Base-by-base conservation (phyloP, 805 yeast species). In the Nakazawaea holstii region DNA sequence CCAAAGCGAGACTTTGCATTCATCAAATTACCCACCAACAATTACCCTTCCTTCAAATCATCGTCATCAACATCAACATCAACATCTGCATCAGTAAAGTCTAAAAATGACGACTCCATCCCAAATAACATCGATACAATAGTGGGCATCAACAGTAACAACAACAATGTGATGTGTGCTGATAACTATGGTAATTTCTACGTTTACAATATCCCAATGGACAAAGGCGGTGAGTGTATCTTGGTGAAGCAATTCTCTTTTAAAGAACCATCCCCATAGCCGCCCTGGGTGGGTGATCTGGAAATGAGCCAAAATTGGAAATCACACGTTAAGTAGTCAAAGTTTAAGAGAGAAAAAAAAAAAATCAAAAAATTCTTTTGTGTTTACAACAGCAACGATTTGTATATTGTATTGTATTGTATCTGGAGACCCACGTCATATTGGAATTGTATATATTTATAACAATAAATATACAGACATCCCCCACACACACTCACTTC, bases 1-100 rank as follows among this genome's bases (percentile, higher is more conserved):
- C 95, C 97, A 11, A 79, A 87, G 20, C 75, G 99, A 52, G 96
- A 91, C 59, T 94, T 88, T 72, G 97, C 98, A 0, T 87, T 82
- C 45, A 72, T 92, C 54, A 90, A 87, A 61, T 74, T 92, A 17
- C 87, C 87, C 0, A 38, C 35, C 46, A 67, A 60, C 39, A 59
- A 69, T n/a, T 27, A 27, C 40, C 24, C 14, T 8, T 2, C 10
- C 33, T 4, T 32, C 3, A 26, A 14, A 14, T 28, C 11, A n/a
- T n/a, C n/a, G n/a, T n/a, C n/a, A n/a, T n/a, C n/a, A n/a, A n/a
- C n/a, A n/a, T n/a, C 39, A 39, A 33, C 31, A 51, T 59, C 20
- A 64, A 66, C 27, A 68, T 61, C n/a, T 60, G 56, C 15, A 52
- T 51, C 26, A 49, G 51, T 20, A 49, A 47, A 43, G 35, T 39